Base-by-base conservation (phyloP, 345 rosid genomes). In the Hirschfeldia incana region DNA sequence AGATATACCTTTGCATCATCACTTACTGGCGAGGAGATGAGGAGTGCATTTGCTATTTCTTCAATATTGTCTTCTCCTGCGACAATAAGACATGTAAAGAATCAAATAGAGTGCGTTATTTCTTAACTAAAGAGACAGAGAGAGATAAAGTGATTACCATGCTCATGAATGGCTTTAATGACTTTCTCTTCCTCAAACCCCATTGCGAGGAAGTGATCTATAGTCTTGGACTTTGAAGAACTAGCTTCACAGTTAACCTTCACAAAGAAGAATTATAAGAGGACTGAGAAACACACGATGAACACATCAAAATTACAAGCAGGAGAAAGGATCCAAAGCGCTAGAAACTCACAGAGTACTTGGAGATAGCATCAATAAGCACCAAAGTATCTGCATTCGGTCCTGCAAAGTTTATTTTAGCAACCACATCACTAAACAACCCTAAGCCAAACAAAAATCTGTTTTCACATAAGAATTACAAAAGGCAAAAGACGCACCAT, bases 141-240 rank as follows among this genome's bases (percentile, higher is more conserved):
- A 63, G 29, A 1, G 12, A 69, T 3, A 63, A 58, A 26, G 27
- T 2, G 2, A n/a, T 66, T 85, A 92, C 98, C 93, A 63, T 82
- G 83, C 84, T 94, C 88, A 15, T 84, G 89, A 21, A 92, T 86
- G 11, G 83, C 92, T 75, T 85, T 89, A 67, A 83, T 80, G 46
- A 91, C 92, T 33, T 86, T 75, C 61, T 90, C 83, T 53, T 84
- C 89, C 8, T 87, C 64, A 74, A 89, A 92, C 12, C 97, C 98
- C 98, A 91, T 92, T 5, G 82, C 87, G 28, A 88, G 78, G 75
- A 92, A 94, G 62, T 87, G 85, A 84, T 85, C 85, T 10, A 80
- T 80, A 66, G 82, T 21, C 76, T 86, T 91, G 62, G 92, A 65
- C 66, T 79, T 83, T 42, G 90, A 86, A 11, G 91, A 88, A 73